Evolutionary conservation across 2,329 filamentous ascomycete genomes (phyloP).

Genomic region (Simplicillium sp.): DNA sequence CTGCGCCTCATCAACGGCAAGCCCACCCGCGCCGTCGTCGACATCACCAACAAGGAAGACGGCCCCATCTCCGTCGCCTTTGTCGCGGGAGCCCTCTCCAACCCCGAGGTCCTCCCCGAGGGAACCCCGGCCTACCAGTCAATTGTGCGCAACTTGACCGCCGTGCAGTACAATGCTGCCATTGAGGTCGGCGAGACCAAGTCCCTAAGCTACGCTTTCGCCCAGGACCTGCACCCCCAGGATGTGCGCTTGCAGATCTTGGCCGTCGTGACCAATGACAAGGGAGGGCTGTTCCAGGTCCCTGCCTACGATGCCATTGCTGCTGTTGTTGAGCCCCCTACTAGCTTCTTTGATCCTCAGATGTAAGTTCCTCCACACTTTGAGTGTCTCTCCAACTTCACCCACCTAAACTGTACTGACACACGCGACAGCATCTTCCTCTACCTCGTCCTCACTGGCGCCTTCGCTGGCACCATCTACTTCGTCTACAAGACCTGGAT

Average conservation of each 20-base stretch:
- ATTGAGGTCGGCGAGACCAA: slow-evolving; percentile 69
- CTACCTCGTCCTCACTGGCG: slow-evolving; percentile 77
- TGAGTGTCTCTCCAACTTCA: background rate
- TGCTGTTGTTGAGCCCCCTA: slow-evolving; percentile 80
- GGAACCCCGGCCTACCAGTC: slow-evolving; percentile 33
- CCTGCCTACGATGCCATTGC: slow-evolving; percentile 75
- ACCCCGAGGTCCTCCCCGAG: slow-evolving; percentile 40
- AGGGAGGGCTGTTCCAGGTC: slow-evolving; percentile 65
- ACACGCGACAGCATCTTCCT: slow-evolving; percentile 71
- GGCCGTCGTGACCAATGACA: slow-evolving; percentile 60
- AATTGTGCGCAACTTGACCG: slow-evolving; percentile 78
- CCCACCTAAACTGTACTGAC: slow-evolving; percentile 33
- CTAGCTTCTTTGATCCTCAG: slow-evolving; percentile 88
- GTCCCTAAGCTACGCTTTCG: slow-evolving; percentile 73
- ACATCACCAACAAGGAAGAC: slow-evolving; percentile 76
- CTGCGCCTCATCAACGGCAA: slow-evolving; percentile 92
- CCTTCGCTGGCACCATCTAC: slow-evolving; percentile 74
- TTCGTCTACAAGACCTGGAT: slow-evolving; percentile 99
- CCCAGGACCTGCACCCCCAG: slow-evolving; percentile 86
- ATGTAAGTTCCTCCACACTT: slow-evolving; percentile 54
- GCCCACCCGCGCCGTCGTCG: slow-evolving; percentile 71
- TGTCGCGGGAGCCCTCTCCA: slow-evolving; percentile 64
- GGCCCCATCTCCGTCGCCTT: slow-evolving; percentile 66
- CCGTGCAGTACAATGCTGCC: slow-evolving; percentile 61
- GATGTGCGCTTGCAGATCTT: slow-evolving; percentile 72